Conservation (phyloP, 441 rosid species). For the Eutrema salsugineum region DNA sequence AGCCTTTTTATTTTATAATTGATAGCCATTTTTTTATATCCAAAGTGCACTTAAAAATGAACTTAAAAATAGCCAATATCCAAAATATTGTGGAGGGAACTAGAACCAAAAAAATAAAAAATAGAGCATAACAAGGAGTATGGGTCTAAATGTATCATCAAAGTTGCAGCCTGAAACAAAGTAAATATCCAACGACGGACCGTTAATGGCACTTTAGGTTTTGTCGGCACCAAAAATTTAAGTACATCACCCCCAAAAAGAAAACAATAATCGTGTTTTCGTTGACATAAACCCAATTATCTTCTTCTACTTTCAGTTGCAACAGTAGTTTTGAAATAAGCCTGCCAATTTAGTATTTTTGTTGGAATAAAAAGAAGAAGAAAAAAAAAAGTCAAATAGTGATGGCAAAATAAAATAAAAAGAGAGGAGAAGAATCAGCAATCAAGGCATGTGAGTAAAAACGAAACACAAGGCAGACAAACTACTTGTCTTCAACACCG, state of each 20-base stretch:
- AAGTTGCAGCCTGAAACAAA: conserved; percentile 9
- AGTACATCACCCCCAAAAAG: neutral
- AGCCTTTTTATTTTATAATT: neutral
- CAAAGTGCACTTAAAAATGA: too few relatives aligned
- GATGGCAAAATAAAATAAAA: conserved; percentile 1
- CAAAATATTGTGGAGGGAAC: neutral
- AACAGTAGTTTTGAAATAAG: neutral
- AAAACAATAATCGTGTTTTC: neutral
- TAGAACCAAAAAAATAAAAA: neutral
- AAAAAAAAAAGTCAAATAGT: conserved; percentile 18
- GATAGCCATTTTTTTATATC: too few relatives aligned
- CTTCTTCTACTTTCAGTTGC: conserved; percentile 15
- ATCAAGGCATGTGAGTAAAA: conserved; percentile 30
- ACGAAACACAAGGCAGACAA: conserved; percentile 21
- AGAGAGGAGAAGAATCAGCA: conserved; percentile 10
- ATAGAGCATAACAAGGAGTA: conserved; percentile 7
- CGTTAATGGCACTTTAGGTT: conserved; percentile 12
- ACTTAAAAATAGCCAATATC: neutral
- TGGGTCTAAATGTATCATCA: neutral
- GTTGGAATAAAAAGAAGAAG: neutral
- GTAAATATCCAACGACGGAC: conserved; percentile 7
- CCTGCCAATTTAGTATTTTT: neutral
- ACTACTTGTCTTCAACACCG: conserved; percentile 14
- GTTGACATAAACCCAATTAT: neutral
- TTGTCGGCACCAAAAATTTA: conserved; percentile 29